Base-by-base conservation (phyloP, 768 basidiomycete genomes). In the Paxillus rubicundulus region DNA sequence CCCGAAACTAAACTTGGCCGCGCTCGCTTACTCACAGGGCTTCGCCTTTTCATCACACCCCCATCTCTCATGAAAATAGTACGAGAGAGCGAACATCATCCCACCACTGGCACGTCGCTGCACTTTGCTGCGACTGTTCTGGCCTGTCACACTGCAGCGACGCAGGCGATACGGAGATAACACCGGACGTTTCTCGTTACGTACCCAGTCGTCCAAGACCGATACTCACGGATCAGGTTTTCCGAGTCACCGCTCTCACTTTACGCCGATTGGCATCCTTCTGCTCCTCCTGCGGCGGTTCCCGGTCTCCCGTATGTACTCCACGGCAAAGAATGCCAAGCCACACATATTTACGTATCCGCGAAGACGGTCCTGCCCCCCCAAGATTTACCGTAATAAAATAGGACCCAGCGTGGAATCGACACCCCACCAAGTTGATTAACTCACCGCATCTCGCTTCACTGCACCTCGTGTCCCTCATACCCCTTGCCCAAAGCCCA, bases 1-100 rank as follows among this genome's bases (percentile, higher is more conserved):
- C 47, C 47, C 17, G 47, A 38, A 40, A 9, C 47, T 48, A 48
- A 48, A 36, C 47, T 28, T 40, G 47, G n/a, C 47, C 24, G 4
- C 24, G 24, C 24, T n/a, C n/a, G n/a, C n/a, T n/a, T n/a, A n/a
- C n/a, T n/a, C n/a, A n/a, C n/a, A n/a, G n/a, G n/a, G n/a, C n/a
- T n/a, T n/a, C n/a, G n/a, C n/a, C n/a, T n/a, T n/a, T n/a, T n/a
- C n/a, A n/a, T n/a, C n/a, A n/a, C n/a, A n/a, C n/a, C n/a, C n/a
- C n/a, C n/a, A n/a, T n/a, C n/a, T n/a, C n/a, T n/a, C n/a, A n/a
- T n/a, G n/a, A n/a, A n/a, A n/a, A n/a, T n/a, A n/a, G n/a, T n/a
- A n/a, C n/a, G n/a, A n/a, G n/a, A n/a, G n/a, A n/a, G n/a, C n/a
- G n/a, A n/a, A n/a, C n/a, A n/a, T n/a, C n/a, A n/a, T n/a, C n/a